Conservation (phyloP, 1,284 basidiomycete genomes). For the Neotropicomus parvogracilis region DNA sequence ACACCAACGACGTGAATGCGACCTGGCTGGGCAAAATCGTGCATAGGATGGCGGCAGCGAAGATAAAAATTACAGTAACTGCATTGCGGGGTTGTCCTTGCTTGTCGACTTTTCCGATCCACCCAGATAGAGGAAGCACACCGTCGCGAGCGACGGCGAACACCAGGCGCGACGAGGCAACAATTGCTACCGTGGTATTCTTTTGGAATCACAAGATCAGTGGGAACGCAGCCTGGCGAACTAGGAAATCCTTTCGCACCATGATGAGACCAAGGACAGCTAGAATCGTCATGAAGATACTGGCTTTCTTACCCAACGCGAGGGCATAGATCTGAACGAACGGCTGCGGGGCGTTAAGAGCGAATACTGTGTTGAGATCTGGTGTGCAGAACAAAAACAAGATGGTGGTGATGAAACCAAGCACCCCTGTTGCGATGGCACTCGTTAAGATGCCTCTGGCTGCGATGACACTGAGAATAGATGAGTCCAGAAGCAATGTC, state of each 20-base stretch:
- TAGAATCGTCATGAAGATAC: slow-evolving; percentile 80
- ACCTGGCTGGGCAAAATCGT: slow-evolving; percentile 83
- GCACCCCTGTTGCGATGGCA: slow-evolving; percentile 67
- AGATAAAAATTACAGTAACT: slow-evolving; percentile 76
- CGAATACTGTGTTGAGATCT: slow-evolving; percentile 67
- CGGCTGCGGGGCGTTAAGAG: slow-evolving; percentile 77
- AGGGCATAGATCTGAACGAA: slow-evolving; percentile 83
- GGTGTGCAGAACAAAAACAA: slow-evolving; percentile 86
- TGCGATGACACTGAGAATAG: slow-evolving; percentile 56
- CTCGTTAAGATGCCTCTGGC: slow-evolving; percentile 76
- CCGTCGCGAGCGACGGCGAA: slow-evolving; percentile 88
- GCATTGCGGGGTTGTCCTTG: slow-evolving; percentile 76
- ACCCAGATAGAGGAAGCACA: slow-evolving; percentile 73
- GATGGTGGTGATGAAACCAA: slow-evolving; percentile 74
- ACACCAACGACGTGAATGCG: slow-evolving; percentile 82
- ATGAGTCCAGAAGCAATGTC: not conserved
- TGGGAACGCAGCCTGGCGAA: not conserved
- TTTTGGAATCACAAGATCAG: slow-evolving; percentile 28
- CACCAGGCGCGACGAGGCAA: slow-evolving; percentile 79
- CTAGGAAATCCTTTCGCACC: slow-evolving; percentile 40
- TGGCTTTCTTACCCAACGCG: slow-evolving; percentile 72
- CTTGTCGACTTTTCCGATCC: slow-evolving; percentile 71
- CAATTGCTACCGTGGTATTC: slow-evolving; percentile 81
- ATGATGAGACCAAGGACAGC: slow-evolving; percentile 75
- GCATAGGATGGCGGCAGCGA: slow-evolving; percentile 69